Evolutionary conservation across 2,329 filamentous ascomycete species (phyloP), one percentile per base, ranked within the genome.

Genomic region (Calonectria hongkongensis): DNA sequence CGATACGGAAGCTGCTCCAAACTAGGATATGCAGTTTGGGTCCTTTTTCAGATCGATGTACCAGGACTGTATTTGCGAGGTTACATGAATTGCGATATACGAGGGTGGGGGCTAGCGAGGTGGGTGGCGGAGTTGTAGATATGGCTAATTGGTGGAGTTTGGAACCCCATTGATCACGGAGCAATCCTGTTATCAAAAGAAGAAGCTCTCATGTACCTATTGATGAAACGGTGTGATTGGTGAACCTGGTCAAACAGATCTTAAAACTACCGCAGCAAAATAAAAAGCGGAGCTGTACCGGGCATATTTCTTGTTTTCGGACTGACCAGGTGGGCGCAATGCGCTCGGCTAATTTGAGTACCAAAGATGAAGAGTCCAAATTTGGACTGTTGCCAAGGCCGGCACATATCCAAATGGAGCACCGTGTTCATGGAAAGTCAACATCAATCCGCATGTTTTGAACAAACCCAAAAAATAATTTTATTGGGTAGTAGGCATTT

Each of bases 1-100:
- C 25, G 39, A 60, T 21, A 39, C 33, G 36, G 39, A 39, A 33
- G 54, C 33, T 33, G 54, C 21, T 21, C 39, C 54, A 6, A 41
- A 41, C 54, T 60, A 60, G 36, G 54, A 36, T 25, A 21, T 60
- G 33, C 41, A 60, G 54, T 41, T 18, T 41, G 58, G 33, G 33
- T 33, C 33, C 33, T 36, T 36, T 36, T 36, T 13, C 10, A 36
- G 33, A 36, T 36, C 33, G 33, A n/a, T 45, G 16, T 45, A 21
- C 18, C 10, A 18, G 43, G 18, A n/a, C 15, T 45, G 8, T 45
- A n/a, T n/a, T 2, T n/a, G 3, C 12, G n/a, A n/a, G 43, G 33
- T 36, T 36, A 36, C 33, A 36, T 36, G 10, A 36, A 36, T 36
- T 36, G 10, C 33, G 7, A 36, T 36, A 36, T 36, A 36, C 33